Evolutionary conservation across 2,329 filamentous ascomycete genomes (phyloP).

Genomic region (Cercospora canescens): DNA sequence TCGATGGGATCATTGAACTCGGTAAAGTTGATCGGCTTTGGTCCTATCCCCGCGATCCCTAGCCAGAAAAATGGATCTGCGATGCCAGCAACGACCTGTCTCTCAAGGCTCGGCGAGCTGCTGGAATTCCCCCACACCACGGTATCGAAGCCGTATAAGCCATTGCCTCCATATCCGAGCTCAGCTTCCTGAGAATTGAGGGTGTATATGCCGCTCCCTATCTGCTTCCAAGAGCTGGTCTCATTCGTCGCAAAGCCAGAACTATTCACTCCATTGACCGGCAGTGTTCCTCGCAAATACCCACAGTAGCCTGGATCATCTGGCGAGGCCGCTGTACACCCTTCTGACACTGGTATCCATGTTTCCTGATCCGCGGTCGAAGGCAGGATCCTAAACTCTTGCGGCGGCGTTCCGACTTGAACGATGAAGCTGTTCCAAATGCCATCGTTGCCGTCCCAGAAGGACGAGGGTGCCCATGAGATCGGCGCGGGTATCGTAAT

Average conservation of each 20-base stretch:
- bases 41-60: constrained; percentile 8
- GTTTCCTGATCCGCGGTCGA: constrained; percentile 8
- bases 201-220: constrained; percentile 9
- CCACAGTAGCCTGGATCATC: constrained; percentile 18
- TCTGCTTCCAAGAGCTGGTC: constrained; percentile 23
- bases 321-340: constrained; percentile 14
- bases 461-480: constrained; percentile 5
- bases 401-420: constrained; percentile 28
- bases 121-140: neutral
- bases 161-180: constrained; percentile 9
- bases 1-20: constrained; percentile 33
- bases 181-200: constrained; percentile 6
- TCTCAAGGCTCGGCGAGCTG: neutral
- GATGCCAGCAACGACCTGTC: constrained; percentile 11
- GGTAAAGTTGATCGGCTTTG: constrained; percentile 21
- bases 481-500: constrained; percentile 7
- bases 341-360: constrained; percentile 13
- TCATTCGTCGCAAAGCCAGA: constrained; percentile 33
- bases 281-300: constrained; percentile 4
- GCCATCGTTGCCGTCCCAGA: constrained; percentile 30
- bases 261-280: constrained; percentile 16
- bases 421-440: constrained; percentile 29
- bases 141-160: constrained; percentile 10
- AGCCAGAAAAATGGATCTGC: constrained; percentile 10
- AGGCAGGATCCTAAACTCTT: constrained; percentile 16